Evolutionary conservation across 495 filamentous ascomycete genomes (phyloP).

Genomic region (Daldinia caldariorum): DNA sequence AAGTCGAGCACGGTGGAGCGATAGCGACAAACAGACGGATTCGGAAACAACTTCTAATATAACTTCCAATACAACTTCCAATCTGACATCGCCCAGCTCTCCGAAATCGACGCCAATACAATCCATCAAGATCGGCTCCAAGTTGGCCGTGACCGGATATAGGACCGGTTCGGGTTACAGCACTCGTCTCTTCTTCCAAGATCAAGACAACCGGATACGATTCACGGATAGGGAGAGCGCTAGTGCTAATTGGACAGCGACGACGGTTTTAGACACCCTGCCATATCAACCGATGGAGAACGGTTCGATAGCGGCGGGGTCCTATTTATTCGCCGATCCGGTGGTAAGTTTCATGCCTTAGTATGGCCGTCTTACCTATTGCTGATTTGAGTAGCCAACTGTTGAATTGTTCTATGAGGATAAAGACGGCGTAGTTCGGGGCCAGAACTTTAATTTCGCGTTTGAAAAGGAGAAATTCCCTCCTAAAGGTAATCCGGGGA

Average conservation of each 20-base stretch:
- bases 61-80: constrained; percentile 14
- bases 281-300: constrained; percentile 27
- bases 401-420: constrained; percentile 40
- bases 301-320: constrained; percentile 28
- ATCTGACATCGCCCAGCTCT: constrained; percentile 13
- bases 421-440: constrained; percentile 33
- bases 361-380: background rate
- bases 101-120: constrained; percentile 1
- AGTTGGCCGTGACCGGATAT: constrained; percentile 33
- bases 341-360: constrained; percentile 20
- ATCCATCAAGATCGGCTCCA: constrained; percentile 21
- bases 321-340: constrained; percentile 21
- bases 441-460: constrained; percentile 38
- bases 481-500: constrained; percentile 27
- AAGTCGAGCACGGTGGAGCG: background rate
- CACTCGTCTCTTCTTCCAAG: constrained; percentile 37
- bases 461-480: constrained; percentile 35
- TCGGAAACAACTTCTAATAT: constrained; percentile 20
- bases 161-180: constrained; percentile 25
- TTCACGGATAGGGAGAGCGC: constrained; percentile 29
- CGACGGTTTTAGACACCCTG: constrained; percentile 19
- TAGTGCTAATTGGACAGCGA: constrained; percentile 21
- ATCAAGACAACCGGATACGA: constrained; percentile 26
- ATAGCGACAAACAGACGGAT: background rate
- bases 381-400: constrained; percentile 33